Percentiles rank a stretch among this genome's conserved stretches.
phyloP scores from a whole-genome alignment of 73 alveolate species.

The Paramecium sexaurelia region DNA sequence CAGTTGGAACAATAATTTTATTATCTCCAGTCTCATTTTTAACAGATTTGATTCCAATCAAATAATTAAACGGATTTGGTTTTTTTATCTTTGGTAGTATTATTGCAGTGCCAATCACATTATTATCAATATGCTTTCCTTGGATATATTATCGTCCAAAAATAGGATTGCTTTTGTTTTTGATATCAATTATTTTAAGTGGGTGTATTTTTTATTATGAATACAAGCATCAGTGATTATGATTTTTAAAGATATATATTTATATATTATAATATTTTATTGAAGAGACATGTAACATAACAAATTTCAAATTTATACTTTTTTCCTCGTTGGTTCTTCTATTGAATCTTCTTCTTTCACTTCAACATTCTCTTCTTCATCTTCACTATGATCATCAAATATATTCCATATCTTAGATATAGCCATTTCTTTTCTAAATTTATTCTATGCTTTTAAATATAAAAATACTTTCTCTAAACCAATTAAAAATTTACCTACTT shows the following conservation, averaged over 20 bases:
- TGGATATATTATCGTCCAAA: background rate
- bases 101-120: background rate
- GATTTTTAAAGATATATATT: background rate
- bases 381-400: conserved; percentile 17
- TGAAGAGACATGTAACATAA: conserved; percentile 13
- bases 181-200: background rate
- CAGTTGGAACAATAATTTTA: background rate
- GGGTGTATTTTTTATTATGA: background rate
- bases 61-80: background rate
- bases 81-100: background rate
- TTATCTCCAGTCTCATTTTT: background rate
- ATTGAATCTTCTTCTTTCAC: conserved; percentile 40
- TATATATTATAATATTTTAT: background rate
- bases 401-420: conserved; percentile 58
- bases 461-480: conserved; percentile 56
- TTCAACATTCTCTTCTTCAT: conserved; percentile 23
- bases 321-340: background rate
- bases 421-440: conserved; percentile 59
- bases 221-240: background rate
- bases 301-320: conserved; percentile 35
- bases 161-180: background rate
- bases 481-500: conserved; percentile 62
- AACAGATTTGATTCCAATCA: background rate
- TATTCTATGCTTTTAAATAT: background rate
- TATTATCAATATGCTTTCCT: background rate